phyloP scores from a whole-genome alignment of 78 protist species.

The Dictyostelium purpureum region DNA sequence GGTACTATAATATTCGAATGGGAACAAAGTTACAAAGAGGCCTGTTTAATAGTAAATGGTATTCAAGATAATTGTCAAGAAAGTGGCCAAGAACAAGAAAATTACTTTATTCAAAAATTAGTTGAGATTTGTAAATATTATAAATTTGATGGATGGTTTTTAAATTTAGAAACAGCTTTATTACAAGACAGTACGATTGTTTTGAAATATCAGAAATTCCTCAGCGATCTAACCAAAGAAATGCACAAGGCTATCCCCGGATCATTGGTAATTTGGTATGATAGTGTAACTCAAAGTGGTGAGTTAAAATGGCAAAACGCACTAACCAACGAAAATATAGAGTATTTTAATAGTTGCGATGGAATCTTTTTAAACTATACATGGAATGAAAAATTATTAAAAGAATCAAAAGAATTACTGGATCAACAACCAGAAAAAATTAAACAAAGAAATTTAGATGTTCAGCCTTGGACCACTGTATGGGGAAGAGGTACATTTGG shows the following conservation, averaged over 20 bases:
- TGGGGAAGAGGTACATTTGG: conserved; percentile 84
- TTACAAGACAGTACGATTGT: not conserved
- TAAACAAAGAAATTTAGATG: conserved; percentile 13
- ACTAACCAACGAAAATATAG: conserved; percentile 74
- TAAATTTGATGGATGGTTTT: conserved; percentile 93
- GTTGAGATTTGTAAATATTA: conserved; percentile 42
- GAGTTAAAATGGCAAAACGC: conserved; percentile 88
- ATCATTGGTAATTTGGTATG: conserved; percentile 85
- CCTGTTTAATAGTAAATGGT: not conserved
- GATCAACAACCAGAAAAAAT: not conserved
- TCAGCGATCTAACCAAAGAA: not conserved
- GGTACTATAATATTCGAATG: conserved; percentile 94
- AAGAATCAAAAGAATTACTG: not conserved
- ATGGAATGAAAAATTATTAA: conserved; percentile 63
- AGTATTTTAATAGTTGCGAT: conserved; percentile 79
- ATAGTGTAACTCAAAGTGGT: conserved; percentile 80
- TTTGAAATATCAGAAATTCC: not conserved
- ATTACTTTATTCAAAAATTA: not conserved
- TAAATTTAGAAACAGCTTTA: conserved; percentile 86
- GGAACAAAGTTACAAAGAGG: conserved; percentile 76
- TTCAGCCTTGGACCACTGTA: conserved; percentile 88
- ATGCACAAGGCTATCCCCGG: not conserved
- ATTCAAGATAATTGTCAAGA: too few species aligned
- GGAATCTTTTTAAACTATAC: conserved; percentile 91
- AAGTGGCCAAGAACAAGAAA: too few species aligned